Conservation (phyloP, 2,329 filamentous ascomycete genomes). For the Colletotrichum cereale region DNA sequence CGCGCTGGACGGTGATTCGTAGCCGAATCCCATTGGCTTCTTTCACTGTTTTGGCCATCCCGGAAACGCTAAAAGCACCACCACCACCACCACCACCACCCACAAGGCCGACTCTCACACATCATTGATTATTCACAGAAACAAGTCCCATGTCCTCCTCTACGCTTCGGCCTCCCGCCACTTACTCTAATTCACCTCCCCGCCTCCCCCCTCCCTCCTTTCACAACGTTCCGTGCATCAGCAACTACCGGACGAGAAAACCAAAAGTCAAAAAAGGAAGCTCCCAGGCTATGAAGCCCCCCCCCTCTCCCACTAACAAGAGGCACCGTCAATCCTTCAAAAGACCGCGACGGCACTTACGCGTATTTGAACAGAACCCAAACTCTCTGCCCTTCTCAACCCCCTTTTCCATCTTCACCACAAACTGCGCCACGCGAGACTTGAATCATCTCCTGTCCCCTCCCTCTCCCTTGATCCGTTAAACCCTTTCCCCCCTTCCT, state of each 20-base stretch:
- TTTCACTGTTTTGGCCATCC: too few relatives aligned
- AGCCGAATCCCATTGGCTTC: too few relatives aligned
- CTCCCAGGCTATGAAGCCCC: background rate
- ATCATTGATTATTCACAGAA: background rate
- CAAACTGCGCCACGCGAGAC: slow-evolving; percentile 1
- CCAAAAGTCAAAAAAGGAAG: background rate
- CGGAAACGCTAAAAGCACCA: background rate
- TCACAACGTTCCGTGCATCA: background rate
- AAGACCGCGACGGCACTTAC: slow-evolving; percentile 28
- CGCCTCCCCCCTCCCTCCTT: too few relatives aligned
- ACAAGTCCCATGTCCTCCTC: background rate
- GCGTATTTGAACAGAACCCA: slow-evolving; percentile 7
- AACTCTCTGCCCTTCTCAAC: slow-evolving; percentile 1
- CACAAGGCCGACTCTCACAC: background rate
- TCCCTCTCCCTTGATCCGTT: background rate
- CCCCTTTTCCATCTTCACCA: background rate
- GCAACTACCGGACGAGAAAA: background rate
- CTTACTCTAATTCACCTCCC: background rate
- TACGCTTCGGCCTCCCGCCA: slow-evolving; percentile 6
- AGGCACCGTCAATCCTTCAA: background rate
- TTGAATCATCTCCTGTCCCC: too few relatives aligned
- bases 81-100: background rate
- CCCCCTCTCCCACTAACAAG: background rate
- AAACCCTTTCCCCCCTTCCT: background rate
- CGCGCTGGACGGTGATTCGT: too few relatives aligned